Conservation (phyloP, 2,329 filamentous ascomycete genomes). For the Apiospora pterosperma region DNA sequence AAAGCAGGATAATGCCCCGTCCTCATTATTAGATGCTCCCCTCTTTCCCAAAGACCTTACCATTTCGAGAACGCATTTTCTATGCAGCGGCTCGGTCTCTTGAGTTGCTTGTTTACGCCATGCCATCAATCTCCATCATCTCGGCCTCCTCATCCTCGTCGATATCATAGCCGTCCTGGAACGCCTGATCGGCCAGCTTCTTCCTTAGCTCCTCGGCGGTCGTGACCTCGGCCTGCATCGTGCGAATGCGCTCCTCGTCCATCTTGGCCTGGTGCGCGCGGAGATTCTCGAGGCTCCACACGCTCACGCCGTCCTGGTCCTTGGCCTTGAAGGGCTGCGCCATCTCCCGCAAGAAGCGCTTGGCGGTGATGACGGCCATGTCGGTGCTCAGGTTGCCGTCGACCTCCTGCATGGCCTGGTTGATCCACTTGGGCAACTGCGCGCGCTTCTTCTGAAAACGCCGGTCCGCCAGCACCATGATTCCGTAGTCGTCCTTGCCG, state of each 20-base stretch:
- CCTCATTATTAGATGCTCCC: neutral
- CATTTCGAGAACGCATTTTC: neutral
- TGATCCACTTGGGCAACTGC: constrained; percentile 97
- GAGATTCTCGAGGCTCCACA: constrained; percentile 81
- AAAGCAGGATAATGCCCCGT: neutral
- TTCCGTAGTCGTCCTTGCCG: constrained; percentile 98
- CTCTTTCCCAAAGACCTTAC: neutral
- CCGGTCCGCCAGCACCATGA: constrained; percentile 96
- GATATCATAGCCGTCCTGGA: constrained; percentile 44
- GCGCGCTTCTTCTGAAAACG: constrained; percentile 87
- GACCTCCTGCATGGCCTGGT: constrained; percentile 77
- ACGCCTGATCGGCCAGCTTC: constrained; percentile 20
- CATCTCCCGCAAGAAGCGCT: constrained; percentile 88
- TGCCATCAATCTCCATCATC: constrained; percentile 46
- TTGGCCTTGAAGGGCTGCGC: constrained; percentile 80
- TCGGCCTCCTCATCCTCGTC: constrained; percentile 51
- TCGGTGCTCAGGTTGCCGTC: constrained; percentile 92
- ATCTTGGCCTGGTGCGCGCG: constrained; percentile 73
- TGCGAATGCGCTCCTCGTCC: constrained; percentile 64
- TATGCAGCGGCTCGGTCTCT: neutral
- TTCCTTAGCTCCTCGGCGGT: constrained; percentile 22
- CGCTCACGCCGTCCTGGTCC: constrained; percentile 89
- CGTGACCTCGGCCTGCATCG: constrained; percentile 50
- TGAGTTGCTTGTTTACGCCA: neutral
- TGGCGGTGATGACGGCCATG: constrained; percentile 86